Conservation (phyloP, 1,284 basidiomycete species). For the Cryptococcus amylolentus region DNA sequence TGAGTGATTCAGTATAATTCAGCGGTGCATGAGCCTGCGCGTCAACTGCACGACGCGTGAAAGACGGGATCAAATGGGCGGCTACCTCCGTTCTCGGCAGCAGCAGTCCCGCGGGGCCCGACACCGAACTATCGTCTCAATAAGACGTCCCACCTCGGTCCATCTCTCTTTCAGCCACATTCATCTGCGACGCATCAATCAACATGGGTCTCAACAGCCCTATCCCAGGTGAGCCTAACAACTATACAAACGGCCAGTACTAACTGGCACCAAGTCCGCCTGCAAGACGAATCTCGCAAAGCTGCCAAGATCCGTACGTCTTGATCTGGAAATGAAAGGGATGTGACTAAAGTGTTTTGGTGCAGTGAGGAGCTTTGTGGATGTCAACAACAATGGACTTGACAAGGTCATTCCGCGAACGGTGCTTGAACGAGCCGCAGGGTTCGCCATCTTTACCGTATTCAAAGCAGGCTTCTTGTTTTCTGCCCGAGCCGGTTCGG, state of each 20-base stretch:
- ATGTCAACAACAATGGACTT: slow-evolving; percentile 48
- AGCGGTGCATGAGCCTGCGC: no score
- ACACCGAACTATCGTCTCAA: no score
- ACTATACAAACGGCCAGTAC: not conserved
- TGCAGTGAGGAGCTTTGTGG: slow-evolving; percentile 50
- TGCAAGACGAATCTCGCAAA: slow-evolving; percentile 56
- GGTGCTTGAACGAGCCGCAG: slow-evolving; percentile 48
- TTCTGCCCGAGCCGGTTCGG: slow-evolving; percentile 70
- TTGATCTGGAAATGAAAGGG: not conserved
- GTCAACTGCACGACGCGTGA: no score
- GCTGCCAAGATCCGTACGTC: slow-evolving; percentile 52
- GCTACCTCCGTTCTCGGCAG: no score
- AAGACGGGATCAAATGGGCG: no score
- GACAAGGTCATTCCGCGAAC: slow-evolving; percentile 52
- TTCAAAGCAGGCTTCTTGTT: slow-evolving; percentile 59
- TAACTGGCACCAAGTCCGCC: slow-evolving; percentile 30
- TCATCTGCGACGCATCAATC: no score
- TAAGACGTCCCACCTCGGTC: no score
- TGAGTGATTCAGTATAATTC: no score
- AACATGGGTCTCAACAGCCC: slow-evolving; percentile 47
- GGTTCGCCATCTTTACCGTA: slow-evolving; percentile 57
- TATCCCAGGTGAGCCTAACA: slow-evolving; percentile 38
- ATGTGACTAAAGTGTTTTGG: not conserved
- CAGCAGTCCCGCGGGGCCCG: no score
- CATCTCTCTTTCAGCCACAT: no score